Evolutionary conservation across 1,284 basidiomycete genomes (phyloP).

Genomic region (Rhodotorula glutinis): DNA sequence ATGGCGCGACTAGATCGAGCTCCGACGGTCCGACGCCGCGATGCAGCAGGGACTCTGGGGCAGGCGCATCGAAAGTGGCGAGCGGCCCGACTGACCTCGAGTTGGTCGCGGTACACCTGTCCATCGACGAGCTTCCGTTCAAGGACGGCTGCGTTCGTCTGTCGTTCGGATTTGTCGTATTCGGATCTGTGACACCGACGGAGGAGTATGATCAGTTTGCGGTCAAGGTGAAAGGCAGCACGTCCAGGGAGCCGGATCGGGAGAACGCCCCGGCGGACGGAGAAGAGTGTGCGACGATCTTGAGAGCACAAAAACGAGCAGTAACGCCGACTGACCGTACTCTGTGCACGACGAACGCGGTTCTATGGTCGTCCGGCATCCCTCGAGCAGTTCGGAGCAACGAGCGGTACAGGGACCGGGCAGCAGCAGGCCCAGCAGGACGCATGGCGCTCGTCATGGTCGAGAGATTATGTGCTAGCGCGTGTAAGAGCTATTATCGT

Average conservation of each 20-base stretch:
- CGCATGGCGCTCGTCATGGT: background rate
- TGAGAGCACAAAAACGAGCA: no score
- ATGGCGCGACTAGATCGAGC: no score
- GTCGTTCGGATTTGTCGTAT: constrained; percentile 14
- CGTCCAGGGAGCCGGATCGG: no score
- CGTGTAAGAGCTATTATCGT: no score
- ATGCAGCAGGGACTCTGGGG: no score
- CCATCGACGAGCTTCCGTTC: constrained; percentile 8
- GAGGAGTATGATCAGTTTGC: no score
- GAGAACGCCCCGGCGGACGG: no score
- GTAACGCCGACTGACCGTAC: constrained; percentile 1
- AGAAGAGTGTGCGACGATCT: no score
- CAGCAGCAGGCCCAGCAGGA: background rate
- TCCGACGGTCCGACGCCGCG: no score
- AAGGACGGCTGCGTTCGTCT: background rate
- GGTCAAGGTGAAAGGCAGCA: no score
- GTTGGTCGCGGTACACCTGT: constrained; percentile 32
- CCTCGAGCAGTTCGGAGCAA: constrained; percentile 18
- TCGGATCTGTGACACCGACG: constrained; percentile 10
- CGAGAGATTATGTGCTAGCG: no score
- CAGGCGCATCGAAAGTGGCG: background rate
- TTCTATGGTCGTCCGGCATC: constrained; percentile 35
- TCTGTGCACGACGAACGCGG: constrained; percentile 28
- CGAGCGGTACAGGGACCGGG: constrained; percentile 23
- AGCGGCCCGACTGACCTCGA: constrained; percentile 26